Conservation (phyloP, 805 yeast species). For the Pachysolen tannophilus region DNA sequence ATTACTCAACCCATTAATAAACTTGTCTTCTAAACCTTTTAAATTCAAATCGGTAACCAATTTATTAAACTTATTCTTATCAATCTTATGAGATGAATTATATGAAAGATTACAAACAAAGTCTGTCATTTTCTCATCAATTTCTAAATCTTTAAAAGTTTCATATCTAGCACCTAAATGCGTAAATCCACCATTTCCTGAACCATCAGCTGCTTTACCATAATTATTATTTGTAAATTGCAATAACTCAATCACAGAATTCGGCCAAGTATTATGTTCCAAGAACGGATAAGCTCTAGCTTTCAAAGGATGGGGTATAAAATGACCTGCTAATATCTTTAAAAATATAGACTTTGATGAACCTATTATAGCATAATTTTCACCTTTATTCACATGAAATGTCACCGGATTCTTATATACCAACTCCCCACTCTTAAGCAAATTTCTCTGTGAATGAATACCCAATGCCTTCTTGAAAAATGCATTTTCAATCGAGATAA, state of each 20-base stretch:
- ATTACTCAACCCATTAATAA: constrained; percentile 84
- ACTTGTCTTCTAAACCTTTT: constrained; percentile 50
- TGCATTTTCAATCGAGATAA: constrained; percentile 3
- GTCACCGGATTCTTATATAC: constrained; percentile 33
- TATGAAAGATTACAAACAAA: constrained; percentile 53
- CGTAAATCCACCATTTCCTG: constrained; percentile 41
- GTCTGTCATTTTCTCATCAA: constrained; percentile 61
- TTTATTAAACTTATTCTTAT: constrained; percentile 27
- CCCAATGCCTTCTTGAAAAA: constrained; percentile 1
- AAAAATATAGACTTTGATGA: constrained; percentile 14
- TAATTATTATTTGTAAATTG: constrained; percentile 26
- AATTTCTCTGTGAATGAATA: neutral
- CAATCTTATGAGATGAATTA: constrained; percentile 27
- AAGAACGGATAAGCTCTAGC: constrained; percentile 50
- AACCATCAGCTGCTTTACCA: constrained; percentile 22
- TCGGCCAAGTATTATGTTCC: constrained; percentile 33
- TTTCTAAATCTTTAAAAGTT: constrained; percentile 65
- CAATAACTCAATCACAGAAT: constrained; percentile 32
- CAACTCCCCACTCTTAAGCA: too few species aligned
- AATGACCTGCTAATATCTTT: constrained; percentile 49
- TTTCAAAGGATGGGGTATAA: constrained; percentile 41
- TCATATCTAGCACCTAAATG: constrained; percentile 90
- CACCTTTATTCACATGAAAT: constrained; percentile 27
- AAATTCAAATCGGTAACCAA: constrained; percentile 47
- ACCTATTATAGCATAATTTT: constrained; percentile 51